Evolutionary conservation across 768 basidiomycete species (phyloP).

Genomic region (Baorangia bicolor): DNA sequence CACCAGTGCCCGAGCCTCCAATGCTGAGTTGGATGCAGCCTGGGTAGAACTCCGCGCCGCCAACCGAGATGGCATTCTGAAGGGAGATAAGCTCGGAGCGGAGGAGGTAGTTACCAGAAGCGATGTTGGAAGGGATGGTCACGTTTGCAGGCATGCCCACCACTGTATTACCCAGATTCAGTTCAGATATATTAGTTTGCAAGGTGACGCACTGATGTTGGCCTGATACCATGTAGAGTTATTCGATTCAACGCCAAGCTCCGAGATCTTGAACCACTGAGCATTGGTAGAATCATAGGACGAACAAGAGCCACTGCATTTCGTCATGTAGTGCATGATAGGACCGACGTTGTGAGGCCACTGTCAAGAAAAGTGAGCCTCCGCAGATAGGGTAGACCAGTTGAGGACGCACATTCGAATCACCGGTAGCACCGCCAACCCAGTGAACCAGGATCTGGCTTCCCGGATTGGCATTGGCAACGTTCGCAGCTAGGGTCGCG

Average conservation of each 20-base stretch:
- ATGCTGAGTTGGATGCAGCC: conserved; percentile 31
- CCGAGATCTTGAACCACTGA: conserved; percentile 73
- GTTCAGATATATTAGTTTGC: not conserved
- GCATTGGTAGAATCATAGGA: conserved; percentile 57
- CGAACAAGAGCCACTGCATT: conserved; percentile 56
- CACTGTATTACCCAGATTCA: conserved; percentile 23
- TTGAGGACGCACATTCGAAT: conserved; percentile 30
- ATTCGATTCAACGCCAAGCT: conserved; percentile 42
- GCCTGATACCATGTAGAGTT: conserved; percentile 48
- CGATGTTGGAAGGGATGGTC: conserved; percentile 50
- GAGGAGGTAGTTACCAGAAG: conserved; percentile 68
- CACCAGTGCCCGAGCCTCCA: conserved; percentile 26
- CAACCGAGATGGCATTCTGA: conserved; percentile 52
- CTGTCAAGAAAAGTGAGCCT: conserved; percentile 17
- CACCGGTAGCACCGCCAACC: conserved; percentile 43
- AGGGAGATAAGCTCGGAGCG: conserved; percentile 80
- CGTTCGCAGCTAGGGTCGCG: conserved; percentile 46
- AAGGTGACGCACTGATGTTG: conserved; percentile 43
- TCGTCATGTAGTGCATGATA: conserved; percentile 71
- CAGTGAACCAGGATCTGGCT: conserved; percentile 53
- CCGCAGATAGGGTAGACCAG: not conserved
- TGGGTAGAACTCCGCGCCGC: conserved; percentile 51
- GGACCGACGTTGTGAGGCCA: conserved; percentile 65
- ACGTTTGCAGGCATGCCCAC: conserved; percentile 39
- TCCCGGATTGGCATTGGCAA: conserved; percentile 61